phyloP scores from a whole-genome alignment of 2,329 filamentous ascomycete genomes.

The Colletotrichum nymphaeae region DNA sequence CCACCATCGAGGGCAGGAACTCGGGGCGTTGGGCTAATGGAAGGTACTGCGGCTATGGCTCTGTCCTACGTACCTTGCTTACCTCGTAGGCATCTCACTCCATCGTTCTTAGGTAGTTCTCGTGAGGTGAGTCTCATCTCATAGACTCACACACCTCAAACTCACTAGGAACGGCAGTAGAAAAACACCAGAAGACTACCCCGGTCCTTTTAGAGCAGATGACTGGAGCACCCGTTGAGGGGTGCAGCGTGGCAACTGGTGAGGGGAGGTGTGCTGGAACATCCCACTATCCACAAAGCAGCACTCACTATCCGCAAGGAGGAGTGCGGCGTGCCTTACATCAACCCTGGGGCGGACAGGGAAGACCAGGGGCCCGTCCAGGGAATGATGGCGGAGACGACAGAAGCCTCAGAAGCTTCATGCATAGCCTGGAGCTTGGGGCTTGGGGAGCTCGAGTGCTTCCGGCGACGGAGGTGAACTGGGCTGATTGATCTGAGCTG shows the following conservation, averaged over 20 bases:
- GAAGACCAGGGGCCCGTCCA: slow-evolving; percentile 1
- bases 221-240: background rate
- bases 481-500: background rate
- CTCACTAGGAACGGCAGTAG: background rate
- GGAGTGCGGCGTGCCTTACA: background rate
- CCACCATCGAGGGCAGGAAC: background rate
- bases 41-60: slow-evolving; percentile 1
- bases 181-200: slow-evolving; percentile 24
- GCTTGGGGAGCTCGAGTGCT: background rate
- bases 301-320: no score
- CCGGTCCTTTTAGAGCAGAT: background rate
- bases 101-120: background rate
- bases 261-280: background rate
- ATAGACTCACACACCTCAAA: background rate
- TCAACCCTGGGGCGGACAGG: slow-evolving; percentile 1
- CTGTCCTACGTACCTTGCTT: background rate
- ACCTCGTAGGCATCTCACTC: background rate
- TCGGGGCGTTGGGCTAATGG: no score
- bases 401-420: slow-evolving; percentile 35
- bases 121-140: background rate
- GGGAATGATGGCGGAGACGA: slow-evolving; percentile 29
- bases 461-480: background rate
- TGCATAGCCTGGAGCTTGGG: slow-evolving; percentile 19
- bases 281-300: background rate
- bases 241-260: background rate